phyloP scores from a whole-genome alignment of 2,329 filamentous ascomycete genomes.

The Hypocreales sp. region DNA sequence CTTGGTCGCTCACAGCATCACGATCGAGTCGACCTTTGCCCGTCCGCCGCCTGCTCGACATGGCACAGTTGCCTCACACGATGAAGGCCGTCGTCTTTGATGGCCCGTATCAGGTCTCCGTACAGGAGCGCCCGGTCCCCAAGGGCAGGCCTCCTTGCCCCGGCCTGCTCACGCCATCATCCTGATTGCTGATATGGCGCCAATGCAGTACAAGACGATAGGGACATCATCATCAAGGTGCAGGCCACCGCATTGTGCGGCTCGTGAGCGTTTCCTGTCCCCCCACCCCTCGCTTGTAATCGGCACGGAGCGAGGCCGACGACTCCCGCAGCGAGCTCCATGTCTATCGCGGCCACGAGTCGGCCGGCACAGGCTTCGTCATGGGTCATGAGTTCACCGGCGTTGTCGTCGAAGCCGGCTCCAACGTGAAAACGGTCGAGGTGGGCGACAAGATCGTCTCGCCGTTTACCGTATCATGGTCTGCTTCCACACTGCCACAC shows the following conservation, averaged over 20 bases:
- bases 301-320: too few species aligned
- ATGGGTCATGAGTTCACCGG: slow-evolving; percentile 86
- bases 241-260: slow-evolving; percentile 75
- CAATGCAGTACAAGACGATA: slow-evolving; percentile 50
- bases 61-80: slow-evolving; percentile 27
- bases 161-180: too few species aligned
- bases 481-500: slow-evolving; percentile 11
- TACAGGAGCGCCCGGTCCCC: slow-evolving; percentile 70
- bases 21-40: too few species aligned
- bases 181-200: too few species aligned
- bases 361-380: slow-evolving; percentile 45
- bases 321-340: slow-evolving; percentile 70
- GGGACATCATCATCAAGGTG: slow-evolving; percentile 73
- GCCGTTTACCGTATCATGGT: slow-evolving; percentile 74
- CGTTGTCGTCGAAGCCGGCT: slow-evolving; percentile 50
- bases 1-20: too few species aligned
- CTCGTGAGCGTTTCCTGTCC: slow-evolving; percentile 40
- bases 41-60: too few species aligned
- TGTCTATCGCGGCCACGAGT: slow-evolving; percentile 69
- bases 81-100: slow-evolving; percentile 90
- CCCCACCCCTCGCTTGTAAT: too few species aligned
- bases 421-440: slow-evolving; percentile 50
- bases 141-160: too few species aligned
- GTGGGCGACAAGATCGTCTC: slow-evolving; percentile 67
- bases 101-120: slow-evolving; percentile 54